Percentiles rank a stretch among this genome's conserved stretches.
Evolutionary conservation across 169 alveolate genomes (phyloP).

Genomic region (Cryptosporidium muris): DNA sequence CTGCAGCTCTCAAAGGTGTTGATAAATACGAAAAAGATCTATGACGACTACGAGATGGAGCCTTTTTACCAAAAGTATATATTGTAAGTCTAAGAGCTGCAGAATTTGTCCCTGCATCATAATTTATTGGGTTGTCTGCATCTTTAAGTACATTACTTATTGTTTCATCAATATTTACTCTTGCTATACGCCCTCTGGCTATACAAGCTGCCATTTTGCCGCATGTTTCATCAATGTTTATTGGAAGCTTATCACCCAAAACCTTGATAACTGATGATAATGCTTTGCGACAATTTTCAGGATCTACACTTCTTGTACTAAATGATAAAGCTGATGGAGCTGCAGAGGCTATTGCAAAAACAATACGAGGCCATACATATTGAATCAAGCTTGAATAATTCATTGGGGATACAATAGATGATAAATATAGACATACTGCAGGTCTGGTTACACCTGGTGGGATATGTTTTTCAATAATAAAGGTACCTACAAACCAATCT

Average conservation of each 20-base stretch:
- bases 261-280: constrained; percentile 21
- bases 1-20: constrained; percentile 66
- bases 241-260: constrained; percentile 47
- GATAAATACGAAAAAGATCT: constrained; percentile 49
- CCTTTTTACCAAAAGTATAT: constrained; percentile 46
- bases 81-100: constrained; percentile 58
- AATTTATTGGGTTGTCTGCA: constrained; percentile 9
- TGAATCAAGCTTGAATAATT: constrained; percentile 41
- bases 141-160: constrained; percentile 43
- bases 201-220: constrained; percentile 67
- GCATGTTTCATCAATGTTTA: constrained; percentile 68
- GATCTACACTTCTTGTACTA: constrained; percentile 57
- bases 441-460: constrained; percentile 71
- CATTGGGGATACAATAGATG: constrained; percentile 65
- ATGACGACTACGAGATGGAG: constrained; percentile 26
- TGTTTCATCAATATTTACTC: constrained; percentile 59
- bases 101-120: constrained; percentile 55
- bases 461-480: constrained; percentile 56
- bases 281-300: constrained; percentile 66
- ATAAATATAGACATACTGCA: constrained; percentile 59
- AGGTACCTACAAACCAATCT: constrained; percentile 67
- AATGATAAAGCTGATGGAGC: constrained; percentile 62
- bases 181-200: constrained; percentile 42
- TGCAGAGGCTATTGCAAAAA: constrained; percentile 53
- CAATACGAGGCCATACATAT: constrained; percentile 61